phyloP scores from a whole-genome alignment of 768 basidiomycete species.

The Leucosporidium scottii region DNA sequence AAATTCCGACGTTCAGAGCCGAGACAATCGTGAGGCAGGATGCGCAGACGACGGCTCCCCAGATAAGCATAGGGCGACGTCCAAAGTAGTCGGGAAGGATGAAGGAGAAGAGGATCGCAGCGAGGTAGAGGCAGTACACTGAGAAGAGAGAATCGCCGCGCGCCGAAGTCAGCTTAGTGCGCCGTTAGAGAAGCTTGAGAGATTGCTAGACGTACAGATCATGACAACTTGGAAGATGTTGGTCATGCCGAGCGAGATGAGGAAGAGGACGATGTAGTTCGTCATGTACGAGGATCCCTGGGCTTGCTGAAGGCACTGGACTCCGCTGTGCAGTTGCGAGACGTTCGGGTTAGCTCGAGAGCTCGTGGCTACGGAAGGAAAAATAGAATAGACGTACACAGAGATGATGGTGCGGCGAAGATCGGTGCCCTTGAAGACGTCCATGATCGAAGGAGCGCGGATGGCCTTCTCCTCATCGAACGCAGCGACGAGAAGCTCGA shows the following conservation, averaged over 20 bases:
- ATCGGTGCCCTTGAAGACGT: constrained; percentile 14
- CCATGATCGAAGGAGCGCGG: not conserved
- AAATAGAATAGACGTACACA: not conserved
- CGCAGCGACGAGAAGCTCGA: constrained; percentile 20
- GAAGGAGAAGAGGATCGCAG: constrained; percentile 22
- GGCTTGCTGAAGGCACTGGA: constrained; percentile 20
- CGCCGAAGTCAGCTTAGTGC: no score
- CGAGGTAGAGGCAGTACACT: constrained; percentile 3
- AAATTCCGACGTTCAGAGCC: constrained; percentile 1
- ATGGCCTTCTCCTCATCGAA: constrained; percentile 12
- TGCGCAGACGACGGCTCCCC: constrained; percentile 28
- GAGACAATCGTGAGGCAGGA: constrained; percentile 18
- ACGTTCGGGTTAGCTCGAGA: no score
- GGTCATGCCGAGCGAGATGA: constrained; percentile 21
- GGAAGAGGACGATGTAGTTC: constrained; percentile 28
- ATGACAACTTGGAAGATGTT: constrained; percentile 32
- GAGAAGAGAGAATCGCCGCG: not conserved
- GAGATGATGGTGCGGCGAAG: constrained; percentile 10
- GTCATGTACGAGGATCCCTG: constrained; percentile 15
- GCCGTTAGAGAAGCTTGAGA: no score
- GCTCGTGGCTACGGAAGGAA: no score
- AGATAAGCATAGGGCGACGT: constrained; percentile 21
- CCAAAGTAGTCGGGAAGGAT: constrained; percentile 24
- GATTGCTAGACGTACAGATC: constrained; percentile 14
- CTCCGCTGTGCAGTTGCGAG: not conserved